Conservation (phyloP, 257 asterid genomes). For the Anisodus tanguticus region DNA sequence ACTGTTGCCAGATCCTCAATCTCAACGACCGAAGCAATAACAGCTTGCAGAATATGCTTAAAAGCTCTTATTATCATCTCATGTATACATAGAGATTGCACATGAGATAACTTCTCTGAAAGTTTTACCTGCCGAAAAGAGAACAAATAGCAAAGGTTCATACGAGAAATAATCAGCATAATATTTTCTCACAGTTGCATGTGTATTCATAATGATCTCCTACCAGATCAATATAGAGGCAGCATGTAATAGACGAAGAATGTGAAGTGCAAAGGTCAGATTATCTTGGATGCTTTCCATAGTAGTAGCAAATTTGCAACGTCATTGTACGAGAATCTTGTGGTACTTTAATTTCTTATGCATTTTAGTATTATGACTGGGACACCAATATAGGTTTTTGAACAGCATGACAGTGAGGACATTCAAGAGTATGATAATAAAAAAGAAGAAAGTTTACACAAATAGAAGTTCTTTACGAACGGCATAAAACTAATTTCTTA, state of each 20-base stretch:
- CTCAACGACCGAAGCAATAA: conserved; percentile 69
- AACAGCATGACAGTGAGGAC: neutral
- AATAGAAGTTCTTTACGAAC: neutral
- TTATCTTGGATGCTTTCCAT: neutral
- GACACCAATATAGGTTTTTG: neutral
- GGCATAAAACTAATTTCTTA: neutral
- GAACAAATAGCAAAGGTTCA: conserved; percentile 29
- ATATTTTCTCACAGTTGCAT: conserved; percentile 1
- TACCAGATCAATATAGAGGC: conserved; percentile 7
- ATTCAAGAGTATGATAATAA: neutral
- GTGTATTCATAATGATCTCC: neutral
- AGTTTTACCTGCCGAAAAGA: conserved; percentile 79
- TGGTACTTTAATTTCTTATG: conserved; percentile 12
- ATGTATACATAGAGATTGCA: conserved; percentile 92
- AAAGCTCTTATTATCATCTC: conserved; percentile 95
- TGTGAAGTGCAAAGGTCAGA: neutral
- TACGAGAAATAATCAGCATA: neutral
- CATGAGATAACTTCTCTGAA: conserved; percentile 92
- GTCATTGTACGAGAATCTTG: neutral
- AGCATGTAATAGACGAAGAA: neutral
- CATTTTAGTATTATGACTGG: conserved; percentile 1
- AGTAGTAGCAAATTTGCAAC: neutral
- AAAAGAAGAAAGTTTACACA: neutral
- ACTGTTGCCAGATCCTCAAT: conserved; percentile 73
- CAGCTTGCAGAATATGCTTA: conserved; percentile 90